Conservation (phyloP, 257 asterid genomes). For the Solanum virginianum region DNA sequence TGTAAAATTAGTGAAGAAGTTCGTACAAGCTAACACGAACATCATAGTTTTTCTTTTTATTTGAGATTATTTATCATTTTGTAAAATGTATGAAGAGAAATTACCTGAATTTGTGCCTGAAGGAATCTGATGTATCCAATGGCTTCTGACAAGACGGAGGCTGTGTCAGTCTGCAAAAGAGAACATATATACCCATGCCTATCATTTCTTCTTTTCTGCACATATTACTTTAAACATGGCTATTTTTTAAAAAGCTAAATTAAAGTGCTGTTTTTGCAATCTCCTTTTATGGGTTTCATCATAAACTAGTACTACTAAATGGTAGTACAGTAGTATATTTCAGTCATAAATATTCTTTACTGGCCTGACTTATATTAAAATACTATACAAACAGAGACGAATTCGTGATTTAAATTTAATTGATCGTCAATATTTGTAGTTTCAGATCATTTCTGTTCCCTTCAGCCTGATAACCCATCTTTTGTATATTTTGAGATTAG, state of each 20-base stretch:
- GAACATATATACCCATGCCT: conserved; percentile 11
- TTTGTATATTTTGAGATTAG: no score
- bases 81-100: no score
- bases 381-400: not conserved
- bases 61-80: no score
- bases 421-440: not conserved
- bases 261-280: not conserved
- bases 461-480: no score
- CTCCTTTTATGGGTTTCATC: conserved; percentile 20
- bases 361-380: not conserved
- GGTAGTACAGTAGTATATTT: not conserved
- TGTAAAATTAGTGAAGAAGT: not conserved
- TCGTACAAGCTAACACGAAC: not conserved
- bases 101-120: conserved; percentile 70
- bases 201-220: conserved; percentile 12
- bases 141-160: conserved; percentile 95
- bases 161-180: conserved; percentile 99
- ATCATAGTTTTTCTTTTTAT: not conserved
- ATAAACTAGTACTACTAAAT: not conserved
- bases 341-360: not conserved
- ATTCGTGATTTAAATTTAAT: not conserved
- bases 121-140: conserved; percentile 90
- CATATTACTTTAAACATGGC: conserved; percentile 26
- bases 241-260: not conserved
- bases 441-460: no score